Conservation (phyloP, 2,329 filamentous ascomycete species). For the Ceratocystis cacaofunesta region DNA sequence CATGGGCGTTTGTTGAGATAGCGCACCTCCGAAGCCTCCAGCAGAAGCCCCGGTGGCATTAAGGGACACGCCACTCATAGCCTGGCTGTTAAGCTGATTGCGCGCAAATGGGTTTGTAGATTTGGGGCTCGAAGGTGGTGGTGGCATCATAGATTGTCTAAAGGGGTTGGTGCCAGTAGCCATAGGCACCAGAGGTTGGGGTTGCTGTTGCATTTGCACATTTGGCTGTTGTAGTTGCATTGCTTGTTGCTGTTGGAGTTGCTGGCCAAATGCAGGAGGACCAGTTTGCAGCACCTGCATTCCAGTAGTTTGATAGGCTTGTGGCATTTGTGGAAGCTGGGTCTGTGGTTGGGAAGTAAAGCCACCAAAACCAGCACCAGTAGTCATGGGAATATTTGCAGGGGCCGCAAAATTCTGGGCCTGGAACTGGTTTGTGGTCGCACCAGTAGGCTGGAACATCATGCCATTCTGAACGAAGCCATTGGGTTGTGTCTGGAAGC, state of each 20-base stretch:
- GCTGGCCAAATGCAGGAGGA: constrained; percentile 10
- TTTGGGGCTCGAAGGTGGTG: constrained; percentile 41
- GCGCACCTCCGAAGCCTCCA: constrained; percentile 13
- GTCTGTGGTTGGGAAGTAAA: constrained; percentile 21
- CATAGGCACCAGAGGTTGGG: constrained; percentile 24
- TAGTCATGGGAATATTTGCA: constrained; percentile 19
- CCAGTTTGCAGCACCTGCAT: constrained; percentile 16
- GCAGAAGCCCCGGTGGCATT: constrained; percentile 4
- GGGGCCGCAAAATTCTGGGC: constrained; percentile 8
- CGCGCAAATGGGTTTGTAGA: constrained; percentile 83
- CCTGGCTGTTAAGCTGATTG: constrained; percentile 19
- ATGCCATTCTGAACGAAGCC: constrained; percentile 22
- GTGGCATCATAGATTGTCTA: constrained; percentile 65
- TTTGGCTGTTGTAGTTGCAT: constrained; percentile 24
- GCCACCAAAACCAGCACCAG: constrained; percentile 16
- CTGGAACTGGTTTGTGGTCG: constrained; percentile 21
- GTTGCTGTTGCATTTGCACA: constrained; percentile 24
- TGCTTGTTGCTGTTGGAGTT: constrained; percentile 24
- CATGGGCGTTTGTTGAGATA: constrained; percentile 32
- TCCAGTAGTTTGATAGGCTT: constrained; percentile 21
- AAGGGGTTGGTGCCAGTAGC: constrained; percentile 64
- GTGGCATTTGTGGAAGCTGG: constrained; percentile 22
- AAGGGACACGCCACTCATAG: constrained; percentile 13
- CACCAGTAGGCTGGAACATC: constrained; percentile 20
- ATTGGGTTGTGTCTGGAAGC: constrained; percentile 29